These are phyloP conservation scores for Syzygium syzygioides DNA, from an alignment of 441 rosid genomes.

Conservation along the genomic window DNA sequence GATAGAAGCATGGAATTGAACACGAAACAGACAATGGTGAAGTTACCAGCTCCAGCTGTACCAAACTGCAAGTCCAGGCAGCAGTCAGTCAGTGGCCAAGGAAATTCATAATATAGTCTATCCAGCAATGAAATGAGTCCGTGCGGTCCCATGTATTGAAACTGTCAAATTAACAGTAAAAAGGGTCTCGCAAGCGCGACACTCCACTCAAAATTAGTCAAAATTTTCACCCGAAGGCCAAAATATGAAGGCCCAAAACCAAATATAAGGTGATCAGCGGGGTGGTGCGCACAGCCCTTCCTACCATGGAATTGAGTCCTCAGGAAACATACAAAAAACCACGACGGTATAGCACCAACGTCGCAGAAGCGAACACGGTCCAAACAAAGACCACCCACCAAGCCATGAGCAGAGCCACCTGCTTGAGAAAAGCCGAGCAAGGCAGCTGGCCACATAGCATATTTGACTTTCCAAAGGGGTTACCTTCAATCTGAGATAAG, in stretches of 20 bases:
- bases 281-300: no score
- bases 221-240: neutral
- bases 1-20: neutral
- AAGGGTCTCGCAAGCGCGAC: constrained; percentile 10
- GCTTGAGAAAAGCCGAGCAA: constrained; percentile 40
- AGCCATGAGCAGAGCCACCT: constrained; percentile 59
- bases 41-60: neutral
- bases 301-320: neutral
- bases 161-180: neutral
- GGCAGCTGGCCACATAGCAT: constrained; percentile 41
- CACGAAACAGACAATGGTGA: neutral
- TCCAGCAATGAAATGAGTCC: neutral
- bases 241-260: neutral
- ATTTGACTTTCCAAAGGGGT: constrained; percentile 29
- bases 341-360: constrained; percentile 57
- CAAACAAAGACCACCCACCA: constrained; percentile 87
- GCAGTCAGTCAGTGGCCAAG: neutral
- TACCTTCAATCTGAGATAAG: constrained; percentile 49
- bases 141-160: neutral
- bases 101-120: neutral
- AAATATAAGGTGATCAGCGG: neutral
- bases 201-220: constrained; percentile 13
- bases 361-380: constrained; percentile 49
- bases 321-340: constrained; percentile 65
- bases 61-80: neutral